Conservation (phyloP, 257 asterid species). For the Craterostigma plantagineum region DNA sequence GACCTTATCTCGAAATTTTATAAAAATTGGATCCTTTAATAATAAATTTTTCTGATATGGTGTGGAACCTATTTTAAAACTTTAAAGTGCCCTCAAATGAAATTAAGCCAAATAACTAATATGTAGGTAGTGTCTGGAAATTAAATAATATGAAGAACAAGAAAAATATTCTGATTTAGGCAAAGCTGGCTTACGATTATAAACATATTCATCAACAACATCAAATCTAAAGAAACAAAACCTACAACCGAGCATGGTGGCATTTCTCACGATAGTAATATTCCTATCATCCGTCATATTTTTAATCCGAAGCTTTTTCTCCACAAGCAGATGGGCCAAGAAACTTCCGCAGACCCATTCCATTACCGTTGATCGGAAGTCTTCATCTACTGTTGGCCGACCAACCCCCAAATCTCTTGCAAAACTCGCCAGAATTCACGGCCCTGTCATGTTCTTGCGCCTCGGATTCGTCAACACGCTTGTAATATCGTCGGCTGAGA, state of each 20-base stretch:
- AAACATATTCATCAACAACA: too few relatives aligned
- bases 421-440: constrained; percentile 31
- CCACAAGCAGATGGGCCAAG: constrained; percentile 12
- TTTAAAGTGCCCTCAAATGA: too few relatives aligned
- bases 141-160: too few relatives aligned
- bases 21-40: too few relatives aligned
- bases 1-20: too few relatives aligned
- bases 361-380: constrained; percentile 57
- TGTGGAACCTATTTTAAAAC: too few relatives aligned
- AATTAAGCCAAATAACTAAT: too few relatives aligned
- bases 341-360: constrained; percentile 59
- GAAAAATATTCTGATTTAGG: too few relatives aligned
- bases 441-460: constrained; percentile 52
- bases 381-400: constrained; percentile 47
- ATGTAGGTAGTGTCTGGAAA: too few relatives aligned
- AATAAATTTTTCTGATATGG: too few relatives aligned
- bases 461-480: constrained; percentile 40
- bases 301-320: constrained; percentile 14
- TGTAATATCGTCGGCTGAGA: constrained; percentile 37
- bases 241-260: constrained; percentile 1
- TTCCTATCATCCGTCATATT: constrained; percentile 7
- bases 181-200: too few relatives aligned
- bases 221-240: too few relatives aligned
- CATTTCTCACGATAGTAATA: constrained; percentile 16
- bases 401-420: constrained; percentile 50